Evolutionary conservation across 345 rosid genomes (phyloP).

Genomic region (Melastoma malabathricum): DNA sequence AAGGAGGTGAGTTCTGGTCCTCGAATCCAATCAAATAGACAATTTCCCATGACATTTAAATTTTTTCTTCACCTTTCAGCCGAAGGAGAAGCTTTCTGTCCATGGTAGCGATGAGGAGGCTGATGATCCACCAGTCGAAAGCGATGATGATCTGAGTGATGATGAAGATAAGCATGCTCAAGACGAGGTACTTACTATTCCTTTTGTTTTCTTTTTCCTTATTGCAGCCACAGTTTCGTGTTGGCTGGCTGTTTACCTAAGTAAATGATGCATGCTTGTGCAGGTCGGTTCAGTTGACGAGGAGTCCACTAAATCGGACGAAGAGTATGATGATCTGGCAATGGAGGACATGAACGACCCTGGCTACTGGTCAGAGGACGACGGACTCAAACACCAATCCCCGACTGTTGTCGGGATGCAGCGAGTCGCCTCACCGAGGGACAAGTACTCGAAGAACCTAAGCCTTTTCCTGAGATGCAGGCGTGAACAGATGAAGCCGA

Average conservation of each 20-base stretch:
- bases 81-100: conserved; percentile 83
- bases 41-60: neutral
- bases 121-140: conserved; percentile 69
- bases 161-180: conserved; percentile 36
- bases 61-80: conserved; percentile 24
- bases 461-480: no score
- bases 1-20: conserved; percentile 52
- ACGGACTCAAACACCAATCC: conserved; percentile 11
- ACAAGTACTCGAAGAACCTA: no score
- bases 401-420: no score
- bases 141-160: conserved; percentile 77
- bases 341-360: conserved; percentile 54
- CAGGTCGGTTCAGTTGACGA: conserved; percentile 99
- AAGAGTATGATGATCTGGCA: conserved; percentile 94
- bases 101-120: conserved; percentile 95
- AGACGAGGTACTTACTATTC: conserved; percentile 55
- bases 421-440: no score
- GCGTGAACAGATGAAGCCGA: no score
- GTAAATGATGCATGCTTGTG: neutral
- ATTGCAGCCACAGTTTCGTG: no score
- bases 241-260: no score
- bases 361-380: conserved; percentile 58
- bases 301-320: conserved; percentile 86
- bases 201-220: neutral
- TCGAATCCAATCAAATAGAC: neutral